Conservation (phyloP, 306 rosid genomes). For the Parietaria judaica region DNA sequence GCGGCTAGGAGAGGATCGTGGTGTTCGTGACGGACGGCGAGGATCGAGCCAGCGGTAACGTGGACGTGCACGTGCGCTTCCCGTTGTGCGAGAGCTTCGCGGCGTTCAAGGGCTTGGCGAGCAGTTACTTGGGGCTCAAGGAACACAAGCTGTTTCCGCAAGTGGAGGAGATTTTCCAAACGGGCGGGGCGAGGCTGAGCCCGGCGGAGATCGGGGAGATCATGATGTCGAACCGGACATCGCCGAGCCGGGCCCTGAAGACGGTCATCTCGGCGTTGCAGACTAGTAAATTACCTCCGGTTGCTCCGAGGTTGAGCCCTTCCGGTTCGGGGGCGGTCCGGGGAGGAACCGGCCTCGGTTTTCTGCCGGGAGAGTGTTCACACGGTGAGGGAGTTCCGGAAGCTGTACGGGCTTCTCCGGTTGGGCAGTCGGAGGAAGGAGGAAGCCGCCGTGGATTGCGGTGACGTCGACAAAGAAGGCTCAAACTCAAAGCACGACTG, state of each 20-base stretch:
- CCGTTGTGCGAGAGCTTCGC: slow-evolving; percentile 68
- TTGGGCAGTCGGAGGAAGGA: slow-evolving; percentile 69
- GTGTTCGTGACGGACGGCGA: slow-evolving; percentile 69
- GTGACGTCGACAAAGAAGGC: slow-evolving; percentile 27
- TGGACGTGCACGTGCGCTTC: slow-evolving; percentile 76
- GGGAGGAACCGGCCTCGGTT: slow-evolving; percentile 28
- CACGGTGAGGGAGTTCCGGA: slow-evolving; percentile 65
- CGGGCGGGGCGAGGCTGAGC: slow-evolving; percentile 58
- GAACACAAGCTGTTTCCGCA: slow-evolving; percentile 89
- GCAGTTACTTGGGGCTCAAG: slow-evolving; percentile 62
- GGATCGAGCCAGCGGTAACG: slow-evolving; percentile 54
- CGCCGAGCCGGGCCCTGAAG: slow-evolving; percentile 81
- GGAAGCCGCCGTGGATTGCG: slow-evolving; percentile 21
- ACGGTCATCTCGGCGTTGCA: slow-evolving; percentile 75
- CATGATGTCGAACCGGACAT: slow-evolving; percentile 77
- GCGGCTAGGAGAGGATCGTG: slow-evolving; percentile 80
- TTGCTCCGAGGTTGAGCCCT: slow-evolving; percentile 18
- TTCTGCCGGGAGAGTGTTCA: slow-evolving; percentile 53
- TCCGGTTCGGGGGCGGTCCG: slow-evolving; percentile 48
- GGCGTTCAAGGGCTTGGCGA: slow-evolving; percentile 65
- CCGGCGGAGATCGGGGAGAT: slow-evolving; percentile 82
- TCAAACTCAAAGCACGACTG: not conserved
- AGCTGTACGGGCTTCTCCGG: slow-evolving; percentile 68
- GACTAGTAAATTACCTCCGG: slow-evolving; percentile 19
- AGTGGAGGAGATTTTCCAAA: slow-evolving; percentile 68